A percentile compares a stretch with the other conserved stretches of the same genome.
These are phyloP conservation scores for Gossypium rotundifolium DNA, from an alignment of 345 rosid species.

Conservation along the genomic window DNA sequence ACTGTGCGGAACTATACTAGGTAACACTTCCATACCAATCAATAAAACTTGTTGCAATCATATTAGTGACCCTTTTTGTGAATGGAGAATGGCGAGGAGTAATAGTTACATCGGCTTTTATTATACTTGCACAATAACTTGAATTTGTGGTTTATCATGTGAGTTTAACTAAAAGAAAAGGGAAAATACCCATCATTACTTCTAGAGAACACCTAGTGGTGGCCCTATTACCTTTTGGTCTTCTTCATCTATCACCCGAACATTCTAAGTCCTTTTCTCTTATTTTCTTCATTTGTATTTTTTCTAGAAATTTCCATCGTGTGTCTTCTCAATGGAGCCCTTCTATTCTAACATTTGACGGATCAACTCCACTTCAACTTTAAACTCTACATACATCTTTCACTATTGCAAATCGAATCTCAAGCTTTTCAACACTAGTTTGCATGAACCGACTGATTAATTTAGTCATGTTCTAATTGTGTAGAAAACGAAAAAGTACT, in stretches of 20 bases:
- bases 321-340: neutral
- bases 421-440: neutral
- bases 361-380: neutral
- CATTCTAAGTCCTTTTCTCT: neutral
- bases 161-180: neutral
- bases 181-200: neutral
- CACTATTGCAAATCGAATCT: neutral
- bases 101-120: neutral
- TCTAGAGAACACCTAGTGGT: neutral
- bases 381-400: neutral
- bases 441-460: neutral
- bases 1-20: neutral
- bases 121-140: neutral
- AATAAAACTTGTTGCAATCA: neutral
- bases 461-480: neutral
- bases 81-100: neutral
- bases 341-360: neutral
- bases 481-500: neutral
- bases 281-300: neutral
- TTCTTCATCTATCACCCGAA: neutral
- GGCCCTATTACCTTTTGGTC: neutral
- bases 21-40: neutral
- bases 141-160: neutral
- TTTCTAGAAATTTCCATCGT: neutral
- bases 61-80: neutral